Conservation (phyloP, 2,329 filamentous ascomycete species). For the Stachybotrys chartarum region DNA sequence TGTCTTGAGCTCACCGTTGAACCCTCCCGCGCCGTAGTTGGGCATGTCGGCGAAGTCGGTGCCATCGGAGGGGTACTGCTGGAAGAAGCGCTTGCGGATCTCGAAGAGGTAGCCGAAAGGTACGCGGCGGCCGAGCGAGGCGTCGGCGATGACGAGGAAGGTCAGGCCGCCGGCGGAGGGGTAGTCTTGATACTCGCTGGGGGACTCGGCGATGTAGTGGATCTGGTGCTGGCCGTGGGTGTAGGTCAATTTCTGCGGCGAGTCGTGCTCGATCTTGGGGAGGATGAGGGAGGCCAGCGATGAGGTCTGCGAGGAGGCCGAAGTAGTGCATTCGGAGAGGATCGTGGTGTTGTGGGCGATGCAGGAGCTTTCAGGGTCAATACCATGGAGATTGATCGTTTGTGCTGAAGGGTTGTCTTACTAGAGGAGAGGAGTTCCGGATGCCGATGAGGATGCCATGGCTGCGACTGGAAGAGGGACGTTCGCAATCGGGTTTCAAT, state of each 20-base stretch:
- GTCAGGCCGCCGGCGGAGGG: constrained; percentile 73
- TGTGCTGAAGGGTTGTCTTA: no score
- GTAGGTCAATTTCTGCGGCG: constrained; percentile 85
- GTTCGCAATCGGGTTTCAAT: no score
- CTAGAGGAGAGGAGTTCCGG: constrained; percentile 66
- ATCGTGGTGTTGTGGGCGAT: constrained; percentile 93
- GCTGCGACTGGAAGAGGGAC: constrained; percentile 6
- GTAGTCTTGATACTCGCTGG: constrained; percentile 52
- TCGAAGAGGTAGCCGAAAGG: constrained; percentile 90
- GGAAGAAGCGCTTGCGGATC: constrained; percentile 81
- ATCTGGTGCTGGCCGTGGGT: constrained; percentile 88
- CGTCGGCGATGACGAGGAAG: constrained; percentile 83
- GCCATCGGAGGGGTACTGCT: constrained; percentile 49
- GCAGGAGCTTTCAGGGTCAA: constrained; percentile 58
- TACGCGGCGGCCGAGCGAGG: constrained; percentile 75
- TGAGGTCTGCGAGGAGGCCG: constrained; percentile 73
- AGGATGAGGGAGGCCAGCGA: constrained; percentile 90
- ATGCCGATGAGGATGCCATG: constrained; percentile 67
- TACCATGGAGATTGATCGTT: no score
- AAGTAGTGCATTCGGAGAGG: constrained; percentile 84
- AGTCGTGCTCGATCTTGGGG: constrained; percentile 80
- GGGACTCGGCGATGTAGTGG: constrained; percentile 87
- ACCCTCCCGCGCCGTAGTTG: constrained; percentile 82
- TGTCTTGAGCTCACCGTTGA: constrained; percentile 70
- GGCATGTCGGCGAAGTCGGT: constrained; percentile 74